Base-by-base conservation (phyloP, 129 eudicot species). In the Solidago caesia region DNA sequence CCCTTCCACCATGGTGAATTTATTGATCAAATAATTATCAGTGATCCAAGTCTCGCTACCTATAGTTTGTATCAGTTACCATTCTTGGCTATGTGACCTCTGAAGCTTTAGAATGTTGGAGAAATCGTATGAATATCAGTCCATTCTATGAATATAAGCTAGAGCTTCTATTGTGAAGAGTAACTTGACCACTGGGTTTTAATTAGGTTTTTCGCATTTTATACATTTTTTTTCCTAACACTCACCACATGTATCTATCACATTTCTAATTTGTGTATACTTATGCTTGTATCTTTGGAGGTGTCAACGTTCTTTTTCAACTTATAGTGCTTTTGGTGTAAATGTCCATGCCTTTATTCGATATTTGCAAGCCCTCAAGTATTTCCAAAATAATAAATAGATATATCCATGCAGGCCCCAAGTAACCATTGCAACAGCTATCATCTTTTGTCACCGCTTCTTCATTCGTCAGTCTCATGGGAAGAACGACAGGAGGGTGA, bases 401-500 rank as follows among this genome's bases (percentile, higher is more conserved):
- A 71, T 44, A 64, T 72, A 3, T 79, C 43, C 15, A 63, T 84
- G 82, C 88, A 84, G 88, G 73, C 88, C 88, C 39, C 88, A 84
- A 64, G 88, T 84, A 43, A 84, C 88, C 51, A 84, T 84, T 62
- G 88, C 88, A 26, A 84, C 88, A 14, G 88, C 88, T 56, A 84
- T 84, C 46, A 77, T 84, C 75, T 84, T 76, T 63, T 80, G 85
- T 73, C 88, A 84, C 52, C 85, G 88, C 53, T 84, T 84, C 80
- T 84, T 84, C 74, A 68, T 80, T 60, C 85, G 85, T 12, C 88
- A 84, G 55, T 84, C 88, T 5, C 88, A 77, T 81, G 82, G 78
- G 68, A 80, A 70, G 77, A 84, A 77, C 42, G 88, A 84, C 82
- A 84, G 85, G 76, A 80, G 85, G 88, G 88, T 84, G 56, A 84